Evolutionary conservation across 257 asterid species (phyloP).

Genomic region (Cinchona pubescens): DNA sequence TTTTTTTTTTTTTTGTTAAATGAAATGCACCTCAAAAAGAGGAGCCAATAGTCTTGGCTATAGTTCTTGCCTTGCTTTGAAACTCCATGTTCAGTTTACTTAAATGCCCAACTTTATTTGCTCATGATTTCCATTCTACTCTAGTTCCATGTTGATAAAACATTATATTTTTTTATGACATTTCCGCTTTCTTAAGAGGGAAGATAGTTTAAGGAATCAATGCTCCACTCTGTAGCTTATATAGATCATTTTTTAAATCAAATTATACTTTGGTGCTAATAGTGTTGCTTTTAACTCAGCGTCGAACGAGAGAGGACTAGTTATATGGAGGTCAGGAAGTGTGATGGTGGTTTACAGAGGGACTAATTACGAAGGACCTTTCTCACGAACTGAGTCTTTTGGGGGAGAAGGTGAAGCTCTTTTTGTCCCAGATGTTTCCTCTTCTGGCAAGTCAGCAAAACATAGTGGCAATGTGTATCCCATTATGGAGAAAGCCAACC

Average conservation of each 20-base stretch:
- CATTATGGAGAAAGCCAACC: constrained; percentile 41
- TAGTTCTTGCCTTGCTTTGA: too few species aligned
- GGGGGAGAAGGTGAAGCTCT: constrained; percentile 48
- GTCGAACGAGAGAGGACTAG: constrained; percentile 89
- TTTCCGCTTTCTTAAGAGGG: neutral
- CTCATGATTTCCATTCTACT: neutral
- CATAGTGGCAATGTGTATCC: constrained; percentile 28
- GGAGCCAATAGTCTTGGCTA: neutral
- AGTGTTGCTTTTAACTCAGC: constrained; percentile 49
- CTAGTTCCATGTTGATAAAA: neutral
- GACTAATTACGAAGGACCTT: constrained; percentile 80
- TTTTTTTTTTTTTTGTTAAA: too few species aligned
- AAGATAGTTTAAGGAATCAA: neutral
- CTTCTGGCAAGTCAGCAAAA: constrained; percentile 36
- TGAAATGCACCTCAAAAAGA: neutral
- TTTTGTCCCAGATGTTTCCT: constrained; percentile 72
- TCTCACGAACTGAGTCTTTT: constrained; percentile 40
- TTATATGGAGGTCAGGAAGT: constrained; percentile 98
- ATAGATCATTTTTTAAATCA: too few species aligned
- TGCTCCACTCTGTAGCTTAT: neutral
- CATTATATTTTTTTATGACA: too few species aligned
- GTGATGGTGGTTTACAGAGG: constrained; percentile 96
- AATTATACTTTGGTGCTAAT: constrained; percentile 1
- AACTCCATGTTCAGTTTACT: neutral
- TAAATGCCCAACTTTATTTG: neutral